Evolutionary conservation across 805 yeast species (phyloP).

Genomic region (Helenozyma rhizophorensis): DNA sequence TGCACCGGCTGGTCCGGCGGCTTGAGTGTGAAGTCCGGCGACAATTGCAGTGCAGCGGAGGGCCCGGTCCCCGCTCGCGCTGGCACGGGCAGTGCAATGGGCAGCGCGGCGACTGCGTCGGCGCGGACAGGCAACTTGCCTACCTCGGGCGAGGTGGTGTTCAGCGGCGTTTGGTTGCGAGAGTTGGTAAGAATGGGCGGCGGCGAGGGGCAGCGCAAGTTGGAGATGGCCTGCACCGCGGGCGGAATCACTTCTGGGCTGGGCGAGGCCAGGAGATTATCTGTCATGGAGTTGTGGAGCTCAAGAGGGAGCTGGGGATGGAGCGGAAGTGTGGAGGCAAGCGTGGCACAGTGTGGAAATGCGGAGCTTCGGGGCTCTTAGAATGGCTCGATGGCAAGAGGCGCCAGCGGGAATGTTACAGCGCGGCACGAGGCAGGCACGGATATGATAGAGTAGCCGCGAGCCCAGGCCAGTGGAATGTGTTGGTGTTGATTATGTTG

Average conservation of each 20-base stretch:
- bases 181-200: slow-evolving; percentile 53
- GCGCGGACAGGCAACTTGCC: slow-evolving; percentile 3
- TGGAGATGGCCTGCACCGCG: slow-evolving; percentile 54
- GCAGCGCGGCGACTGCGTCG: slow-evolving; percentile 34
- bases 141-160: slow-evolving; percentile 3
- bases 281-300: no score
- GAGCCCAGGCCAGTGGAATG: no score
- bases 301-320: slow-evolving; percentile 1
- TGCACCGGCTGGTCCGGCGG: slow-evolving; percentile 36
- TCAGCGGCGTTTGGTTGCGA: background rate
- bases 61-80: no score
- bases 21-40: slow-evolving; percentile 21
- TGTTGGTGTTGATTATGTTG: no score
- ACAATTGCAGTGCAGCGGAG: background rate
- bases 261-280: background rate
- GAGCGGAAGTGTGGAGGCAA: background rate
- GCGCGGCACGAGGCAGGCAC: no score
- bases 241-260: slow-evolving; percentile 33
- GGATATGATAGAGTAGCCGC: no score
- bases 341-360: background rate
- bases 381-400: no score
- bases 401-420: no score
- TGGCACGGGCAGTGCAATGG: background rate
- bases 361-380: no score
- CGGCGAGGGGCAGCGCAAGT: slow-evolving; percentile 65